Percentiles rank a stretch among this genome's conserved stretches.
Conservation (phyloP, 73 alveolate genomes). For the Paramecium biaurelia region DNA sequence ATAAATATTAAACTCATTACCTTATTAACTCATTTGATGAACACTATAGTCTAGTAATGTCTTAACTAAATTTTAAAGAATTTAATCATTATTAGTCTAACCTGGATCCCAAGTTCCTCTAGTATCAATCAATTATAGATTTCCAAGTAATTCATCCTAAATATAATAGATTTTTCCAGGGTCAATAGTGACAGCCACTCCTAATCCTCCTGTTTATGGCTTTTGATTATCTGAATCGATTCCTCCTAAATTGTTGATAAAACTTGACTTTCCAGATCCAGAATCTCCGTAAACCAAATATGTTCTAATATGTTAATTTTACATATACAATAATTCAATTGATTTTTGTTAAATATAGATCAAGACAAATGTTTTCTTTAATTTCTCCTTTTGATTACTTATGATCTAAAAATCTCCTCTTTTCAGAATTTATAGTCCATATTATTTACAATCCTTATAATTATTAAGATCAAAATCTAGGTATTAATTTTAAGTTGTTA, state of each 20-base stretch:
- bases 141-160: neutral
- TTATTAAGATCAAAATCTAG: neutral
- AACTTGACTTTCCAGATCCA: constrained; percentile 22
- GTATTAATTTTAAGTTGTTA: too few species aligned
- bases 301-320: neutral
- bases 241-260: neutral
- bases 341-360: neutral
- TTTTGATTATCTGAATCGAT: neutral
- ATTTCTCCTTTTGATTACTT: neutral
- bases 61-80: neutral
- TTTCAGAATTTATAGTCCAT: neutral
- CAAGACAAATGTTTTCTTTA: neutral
- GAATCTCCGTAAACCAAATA: constrained; percentile 36
- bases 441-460: too few species aligned
- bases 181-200: neutral
- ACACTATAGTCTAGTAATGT: neutral
- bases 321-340: neutral
- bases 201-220: neutral
- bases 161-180: neutral
- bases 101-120: constrained; percentile 41
- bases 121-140: neutral
- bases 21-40: neutral
- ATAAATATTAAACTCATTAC: neutral
- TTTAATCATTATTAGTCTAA: neutral
- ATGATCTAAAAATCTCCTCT: too few species aligned